Base-by-base conservation (phyloP, 2,329 filamentous ascomycete species). In the Juglanconis juglandina region DNA sequence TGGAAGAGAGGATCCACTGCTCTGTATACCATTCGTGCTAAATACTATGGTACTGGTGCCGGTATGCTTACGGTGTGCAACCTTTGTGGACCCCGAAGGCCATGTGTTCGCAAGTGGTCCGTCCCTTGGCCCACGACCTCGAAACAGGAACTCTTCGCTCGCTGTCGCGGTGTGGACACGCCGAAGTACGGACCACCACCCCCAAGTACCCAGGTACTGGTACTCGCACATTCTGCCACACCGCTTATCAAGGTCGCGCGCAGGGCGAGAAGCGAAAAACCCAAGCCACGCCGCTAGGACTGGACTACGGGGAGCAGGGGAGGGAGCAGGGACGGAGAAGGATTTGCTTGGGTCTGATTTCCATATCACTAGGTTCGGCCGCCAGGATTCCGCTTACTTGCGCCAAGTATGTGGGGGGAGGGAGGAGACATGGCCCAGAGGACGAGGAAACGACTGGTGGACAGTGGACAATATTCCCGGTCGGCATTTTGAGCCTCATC, bases 401-500 rank as follows among this genome's bases (percentile, higher is more conserved):
- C 42, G 41, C 53, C 53, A 13, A 33, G 51, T 42, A 14, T 42
- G 51, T 53, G 44, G n/a, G 51, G 39, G 33, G 24, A 33, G 30
- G 37, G 39, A 34, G 11, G n/a, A 24, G 51, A 24, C 24, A 24
- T 24, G 24, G 24, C 24, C 24, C 24, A 24, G 24, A 42, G 37
- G 51, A 30, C 4, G 13, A 32, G 51, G 5, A 33, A n/a, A 13
- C 24, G 10, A 10, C 5, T 33, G 10, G 13, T 39, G 33, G 49
- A 24, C 42, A 24, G 42, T 17, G 5, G 14, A 6, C 14, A 11
- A 17, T 17, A 37, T 35, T 35, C 54, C 49, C 54, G 47, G 47
- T 61, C 46, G 32, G 52, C 49, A 61, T 58, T 62, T 63, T 63
- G 61, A 63, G 61, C 61, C 61, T 60, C 61, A 63, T 63, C 42